Conservation (phyloP, 192 early-diverging fungal species). For the Haplosporangium gracile region DNA sequence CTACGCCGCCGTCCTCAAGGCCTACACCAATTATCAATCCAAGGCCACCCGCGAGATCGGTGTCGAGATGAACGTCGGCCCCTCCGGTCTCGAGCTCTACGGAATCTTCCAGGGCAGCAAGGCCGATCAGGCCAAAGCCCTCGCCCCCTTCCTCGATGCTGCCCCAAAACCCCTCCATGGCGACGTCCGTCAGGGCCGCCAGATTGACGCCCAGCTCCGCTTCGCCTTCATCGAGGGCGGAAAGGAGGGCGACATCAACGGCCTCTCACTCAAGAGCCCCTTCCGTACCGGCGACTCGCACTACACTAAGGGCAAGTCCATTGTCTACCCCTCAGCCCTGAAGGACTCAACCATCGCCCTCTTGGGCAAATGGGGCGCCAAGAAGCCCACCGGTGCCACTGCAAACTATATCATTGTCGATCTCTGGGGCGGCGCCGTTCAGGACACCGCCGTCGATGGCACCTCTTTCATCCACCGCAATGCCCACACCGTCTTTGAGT, state of each 20-base stretch:
- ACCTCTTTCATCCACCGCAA: slow-evolving; percentile 57
- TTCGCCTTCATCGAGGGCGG: slow-evolving; percentile 24
- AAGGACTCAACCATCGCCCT: slow-evolving; percentile 33
- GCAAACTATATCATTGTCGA: slow-evolving; percentile 56
- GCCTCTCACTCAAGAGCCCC: slow-evolving; percentile 15
- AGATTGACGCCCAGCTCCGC: slow-evolving; percentile 44
- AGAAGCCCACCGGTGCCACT: slow-evolving; percentile 13
- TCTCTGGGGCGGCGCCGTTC: slow-evolving; percentile 53
- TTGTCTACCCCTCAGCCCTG: slow-evolving; percentile 37
- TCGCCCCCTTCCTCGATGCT: slow-evolving; percentile 29
- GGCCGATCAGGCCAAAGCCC: slow-evolving; percentile 9
- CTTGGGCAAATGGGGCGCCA: slow-evolving; percentile 37
- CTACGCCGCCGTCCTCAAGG: slow-evolving; percentile 30
- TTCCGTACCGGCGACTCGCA: slow-evolving; percentile 34
- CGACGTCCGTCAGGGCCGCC: slow-evolving; percentile 30
- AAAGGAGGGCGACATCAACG: slow-evolving; percentile 31
- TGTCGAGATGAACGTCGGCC: slow-evolving; percentile 48
- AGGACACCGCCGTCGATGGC: slow-evolving; percentile 7
- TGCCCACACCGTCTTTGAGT: slow-evolving; percentile 52
- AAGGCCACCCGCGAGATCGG: slow-evolving; percentile 41
- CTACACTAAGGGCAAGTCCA: slow-evolving; percentile 45
- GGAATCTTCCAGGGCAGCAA: slow-evolving; percentile 52
- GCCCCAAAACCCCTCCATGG: slow-evolving; percentile 12
- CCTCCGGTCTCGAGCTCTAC: slow-evolving; percentile 28
- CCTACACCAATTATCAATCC: slow-evolving; percentile 22